phyloP scores from a whole-genome alignment of 352 stramenopile genomes.

The Phytophthora citricola region DNA sequence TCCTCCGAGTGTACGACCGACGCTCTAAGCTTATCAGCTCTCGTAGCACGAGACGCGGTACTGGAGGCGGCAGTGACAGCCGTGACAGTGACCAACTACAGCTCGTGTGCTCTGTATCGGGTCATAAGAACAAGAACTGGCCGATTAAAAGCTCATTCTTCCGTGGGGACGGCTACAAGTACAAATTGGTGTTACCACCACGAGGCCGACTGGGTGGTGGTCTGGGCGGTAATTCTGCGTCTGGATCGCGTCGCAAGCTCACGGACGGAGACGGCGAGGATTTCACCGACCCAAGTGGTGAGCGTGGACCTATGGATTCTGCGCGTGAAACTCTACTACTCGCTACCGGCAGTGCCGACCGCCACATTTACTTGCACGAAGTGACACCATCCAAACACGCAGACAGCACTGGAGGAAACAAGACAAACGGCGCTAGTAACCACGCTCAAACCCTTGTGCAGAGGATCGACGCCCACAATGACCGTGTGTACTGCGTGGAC shows the following conservation, averaged over 20 bases:
- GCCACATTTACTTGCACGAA: constrained; percentile 90
- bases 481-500: constrained; percentile 91
- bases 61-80: constrained; percentile 40
- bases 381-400: constrained; percentile 70
- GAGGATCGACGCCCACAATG: constrained; percentile 86
- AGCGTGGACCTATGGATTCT: constrained; percentile 49
- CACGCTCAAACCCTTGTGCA: constrained; percentile 73
- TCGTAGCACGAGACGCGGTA: constrained; percentile 33
- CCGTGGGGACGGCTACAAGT: constrained; percentile 86
- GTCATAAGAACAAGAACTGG: constrained; percentile 93
- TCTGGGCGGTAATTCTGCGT: constrained; percentile 26
- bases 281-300: constrained; percentile 56
- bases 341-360: constrained; percentile 86
- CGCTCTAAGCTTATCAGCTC: constrained; percentile 85
- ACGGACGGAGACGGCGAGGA: constrained; percentile 83
- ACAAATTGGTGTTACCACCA: constrained; percentile 77
- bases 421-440: constrained; percentile 32
- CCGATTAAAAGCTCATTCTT: constrained; percentile 92
- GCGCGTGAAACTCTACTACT: constrained; percentile 76
- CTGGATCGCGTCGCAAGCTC: constrained; percentile 69
- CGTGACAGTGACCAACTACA: constrained; percentile 81
- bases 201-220: constrained; percentile 26
- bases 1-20: constrained; percentile 88
- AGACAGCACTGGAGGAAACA: constrained; percentile 23
- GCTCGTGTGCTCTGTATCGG: constrained; percentile 77